Evolutionary conservation across 1,284 basidiomycete species (phyloP).

Genomic region (Sphagnurus paluster): DNA sequence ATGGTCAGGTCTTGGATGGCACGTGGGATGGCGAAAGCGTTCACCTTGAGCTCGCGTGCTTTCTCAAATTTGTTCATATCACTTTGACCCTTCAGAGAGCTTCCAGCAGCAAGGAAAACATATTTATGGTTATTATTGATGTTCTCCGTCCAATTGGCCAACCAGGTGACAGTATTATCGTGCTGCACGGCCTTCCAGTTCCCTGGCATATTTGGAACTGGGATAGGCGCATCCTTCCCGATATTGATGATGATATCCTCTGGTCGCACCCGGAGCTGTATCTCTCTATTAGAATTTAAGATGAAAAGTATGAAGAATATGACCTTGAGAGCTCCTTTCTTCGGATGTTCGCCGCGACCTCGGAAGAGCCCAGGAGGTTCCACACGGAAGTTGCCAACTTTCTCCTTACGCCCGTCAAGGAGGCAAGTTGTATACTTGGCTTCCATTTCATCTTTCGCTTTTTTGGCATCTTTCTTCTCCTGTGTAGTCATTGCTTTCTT

Average conservation of each 20-base stretch:
- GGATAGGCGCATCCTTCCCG: constrained; percentile 70
- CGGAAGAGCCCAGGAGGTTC: constrained; percentile 98
- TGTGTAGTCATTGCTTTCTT: constrained; percentile 86
- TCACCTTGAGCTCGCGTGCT: constrained; percentile 89
- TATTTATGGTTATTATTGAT: constrained; percentile 93
- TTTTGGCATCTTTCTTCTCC: constrained; percentile 90
- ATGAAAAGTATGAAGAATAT: constrained; percentile 20
- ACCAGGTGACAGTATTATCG: constrained; percentile 95
- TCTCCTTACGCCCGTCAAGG: constrained; percentile 96
- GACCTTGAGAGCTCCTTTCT: constrained; percentile 95
- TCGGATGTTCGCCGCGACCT: constrained; percentile 97
- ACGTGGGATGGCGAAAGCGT: no score
- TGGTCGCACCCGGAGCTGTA: constrained; percentile 80
- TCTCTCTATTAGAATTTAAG: not conserved
- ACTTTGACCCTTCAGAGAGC: constrained; percentile 94
- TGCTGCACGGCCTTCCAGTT: constrained; percentile 86
- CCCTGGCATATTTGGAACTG: constrained; percentile 85
- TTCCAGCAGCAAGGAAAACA: constrained; percentile 92
- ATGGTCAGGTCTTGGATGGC: no score
- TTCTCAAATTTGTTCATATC: constrained; percentile 98
- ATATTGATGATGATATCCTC: constrained; percentile 97
- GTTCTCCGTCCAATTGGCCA: constrained; percentile 97
- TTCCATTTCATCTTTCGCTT: constrained; percentile 82
- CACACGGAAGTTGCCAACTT: constrained; percentile 96
- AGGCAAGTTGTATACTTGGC: constrained; percentile 83